Evolutionary conservation across 805 yeast genomes (phyloP), one percentile per base, ranked within the genome.

Genomic region (Candida khao-thaluensis): DNA sequence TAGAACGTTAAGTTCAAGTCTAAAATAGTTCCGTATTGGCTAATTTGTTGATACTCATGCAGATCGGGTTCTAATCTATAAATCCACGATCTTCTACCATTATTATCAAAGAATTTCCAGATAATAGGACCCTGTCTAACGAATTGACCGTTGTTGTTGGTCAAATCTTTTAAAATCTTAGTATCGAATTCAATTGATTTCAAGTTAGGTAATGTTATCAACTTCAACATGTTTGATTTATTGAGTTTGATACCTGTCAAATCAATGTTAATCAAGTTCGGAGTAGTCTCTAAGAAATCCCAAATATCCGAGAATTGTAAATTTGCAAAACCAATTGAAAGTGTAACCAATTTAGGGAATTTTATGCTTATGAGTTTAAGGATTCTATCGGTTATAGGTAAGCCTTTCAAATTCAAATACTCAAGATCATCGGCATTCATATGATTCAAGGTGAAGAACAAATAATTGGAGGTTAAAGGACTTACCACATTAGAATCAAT

Each of bases 41-140:
- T 14, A 21, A 64, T 54, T 16, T 57, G 45, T 30, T 59, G 52
- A 38, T 64, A 65, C 9, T 64, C 59, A 2, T 65, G 59, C 38
- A 64, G 66, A 1, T 44, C 32, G 11, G 59, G 48, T 12, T 53
- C 51, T 16, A 67, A 60, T 52, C 73, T 77, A 58, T 79, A 82
- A 12, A 88, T 57, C 95, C 96, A 88, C 9, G 86, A 81, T 44
- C 96, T 71, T 44, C 95, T 70, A 4, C 95, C 95, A 48, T 78
- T 81, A 41, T 76, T 72, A 48, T 76, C 80, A 52, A 65, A 74
- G 41, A 68, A 66, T 49, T 69, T 74, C 82, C 82, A 77, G 1
- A 64, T 53, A 4, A 54, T 47, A 3, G 62, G 62, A 21, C 52
- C 54, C 4, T 64, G 20, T 33, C 62, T 57, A 35, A 63, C 41